A percentile compares a stretch with the other conserved stretches of the same genome.
These are phyloP conservation scores for Backusella parvicylindrica DNA, from an alignment of 192 early-diverging fungal species.

Conservation along the genomic window DNA sequence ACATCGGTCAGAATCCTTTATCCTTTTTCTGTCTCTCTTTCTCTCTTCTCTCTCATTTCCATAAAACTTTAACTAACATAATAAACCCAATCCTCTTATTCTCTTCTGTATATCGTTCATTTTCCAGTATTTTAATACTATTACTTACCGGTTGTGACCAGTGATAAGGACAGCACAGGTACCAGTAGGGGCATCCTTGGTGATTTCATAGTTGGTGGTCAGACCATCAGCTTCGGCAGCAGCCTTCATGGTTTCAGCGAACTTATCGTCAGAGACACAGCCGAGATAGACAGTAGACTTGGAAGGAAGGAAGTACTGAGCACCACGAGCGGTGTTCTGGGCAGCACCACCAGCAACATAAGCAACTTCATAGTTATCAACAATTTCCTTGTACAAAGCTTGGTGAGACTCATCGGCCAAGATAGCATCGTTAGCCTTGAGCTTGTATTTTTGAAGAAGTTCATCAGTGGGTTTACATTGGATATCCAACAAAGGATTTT, in stretches of 20 bases:
- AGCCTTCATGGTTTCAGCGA: slow-evolving; percentile 65
- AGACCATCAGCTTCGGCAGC: slow-evolving; percentile 85
- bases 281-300: slow-evolving; percentile 92
- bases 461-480: slow-evolving; percentile 72
- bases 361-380: slow-evolving; percentile 63
- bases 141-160: slow-evolving; percentile 61
- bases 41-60: not conserved
- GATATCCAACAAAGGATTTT: slow-evolving; percentile 98
- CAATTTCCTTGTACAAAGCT: slow-evolving; percentile 82
- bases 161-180: slow-evolving; percentile 96
- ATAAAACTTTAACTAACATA: not conserved
- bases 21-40: not conserved
- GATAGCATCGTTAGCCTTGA: slow-evolving; percentile 95
- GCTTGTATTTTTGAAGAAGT: slow-evolving; percentile 76
- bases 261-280: slow-evolving; percentile 86
- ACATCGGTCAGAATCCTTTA: not conserved
- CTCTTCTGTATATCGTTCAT: not conserved
- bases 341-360: slow-evolving; percentile 96
- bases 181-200: slow-evolving; percentile 78
- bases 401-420: slow-evolving; percentile 88
- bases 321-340: slow-evolving; percentile 93
- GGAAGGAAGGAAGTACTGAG: slow-evolving; percentile 83
- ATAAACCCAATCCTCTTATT: not conserved
- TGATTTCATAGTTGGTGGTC: slow-evolving; percentile 84
- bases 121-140: not conserved